Base-by-base conservation (phyloP, 805 yeast species). In the Kluyveromyces wickerhamii region DNA sequence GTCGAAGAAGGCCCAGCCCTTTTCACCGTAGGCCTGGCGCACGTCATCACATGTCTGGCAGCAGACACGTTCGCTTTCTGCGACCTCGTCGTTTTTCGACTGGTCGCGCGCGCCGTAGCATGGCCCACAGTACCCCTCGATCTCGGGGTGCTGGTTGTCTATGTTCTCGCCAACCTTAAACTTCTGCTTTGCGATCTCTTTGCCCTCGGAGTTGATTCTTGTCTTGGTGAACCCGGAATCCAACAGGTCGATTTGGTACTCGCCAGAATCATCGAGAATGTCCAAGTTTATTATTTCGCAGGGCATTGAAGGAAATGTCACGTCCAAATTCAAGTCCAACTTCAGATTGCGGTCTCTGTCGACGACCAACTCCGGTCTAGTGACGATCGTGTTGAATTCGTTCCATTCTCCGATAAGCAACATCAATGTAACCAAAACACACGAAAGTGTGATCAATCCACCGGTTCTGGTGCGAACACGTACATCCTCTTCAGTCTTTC, bases 401-500 rank as follows among this genome's bases (percentile, higher is more conserved):
- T 52, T 45, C 74, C 89, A 84, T 58, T 92, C 97, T 44, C 76
- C 76, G 20, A 77, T 39, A 32, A 87, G 62, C 41, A 92, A 66
- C 34, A 80, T 46, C 15, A 79, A 37, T 12, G 85, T 77, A 3
- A 82, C 65, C 5, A 75, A 33, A 3, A 75, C 49, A 50, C 96
- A 81, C 3, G 74, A 62, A 27, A 92, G 49, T 3, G 97, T 86
- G 50, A 92, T 83, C 18, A 86, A 49, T 2, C 96, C 98, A 35
- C 98, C 98, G 7, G 89, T 70, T 4, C 89, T 71, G 4, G 98
- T 92, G 42, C 82, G 77, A 41, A 92, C 74, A 33, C 84, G 72
- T 7, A 94, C 94, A 57, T 92, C 98, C 52, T 89, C 97, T 22
- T 85, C 88, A 4, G 96, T 84, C 60, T 88, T 89, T 19, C 94